Percentiles rank a stretch among this genome's conserved stretches.
phyloP scores from a whole-genome alignment of 148 eudicot genomes.

The Chenopodium formosanum region DNA sequence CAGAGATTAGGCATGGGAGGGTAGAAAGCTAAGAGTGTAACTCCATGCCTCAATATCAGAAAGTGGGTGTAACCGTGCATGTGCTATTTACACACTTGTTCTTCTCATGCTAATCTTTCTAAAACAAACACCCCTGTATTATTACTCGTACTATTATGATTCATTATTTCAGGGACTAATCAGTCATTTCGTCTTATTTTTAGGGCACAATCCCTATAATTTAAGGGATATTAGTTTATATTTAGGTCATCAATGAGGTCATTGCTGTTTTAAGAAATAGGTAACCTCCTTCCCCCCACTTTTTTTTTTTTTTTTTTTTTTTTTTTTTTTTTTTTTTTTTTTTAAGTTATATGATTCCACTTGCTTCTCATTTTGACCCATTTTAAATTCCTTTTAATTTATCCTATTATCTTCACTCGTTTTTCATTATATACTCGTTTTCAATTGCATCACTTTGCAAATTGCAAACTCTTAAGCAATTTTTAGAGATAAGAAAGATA shows the following conservation, averaged over 20 bases:
- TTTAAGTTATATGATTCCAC: too few species aligned
- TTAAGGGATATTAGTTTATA: background rate
- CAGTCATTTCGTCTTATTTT: background rate
- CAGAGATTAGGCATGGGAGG: slow-evolving; percentile 4
- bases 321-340: too few species aligned
- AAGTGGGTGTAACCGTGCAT: slow-evolving; percentile 33
- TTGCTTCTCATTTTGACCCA: too few species aligned
- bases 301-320: too few species aligned
- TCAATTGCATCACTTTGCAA: too few species aligned
- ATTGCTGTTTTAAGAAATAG: background rate
- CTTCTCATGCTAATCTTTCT: background rate
- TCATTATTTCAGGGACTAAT: background rate
- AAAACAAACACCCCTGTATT: background rate
- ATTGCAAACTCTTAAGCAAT: too few species aligned
- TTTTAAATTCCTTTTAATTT: too few species aligned
- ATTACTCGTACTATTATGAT: too few species aligned
- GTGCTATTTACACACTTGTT: slow-evolving; percentile 28
- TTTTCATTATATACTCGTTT: too few species aligned
- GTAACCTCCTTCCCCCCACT: background rate
- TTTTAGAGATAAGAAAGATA: too few species aligned
- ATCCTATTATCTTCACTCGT: too few species aligned
- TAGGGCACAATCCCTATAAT: background rate
- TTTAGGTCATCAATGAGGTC: background rate
- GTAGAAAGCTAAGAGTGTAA: background rate
- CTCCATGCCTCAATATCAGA: slow-evolving; percentile 22